Conservation (phyloP, 1,284 basidiomycete genomes). For the Sphagnurus paluster region DNA sequence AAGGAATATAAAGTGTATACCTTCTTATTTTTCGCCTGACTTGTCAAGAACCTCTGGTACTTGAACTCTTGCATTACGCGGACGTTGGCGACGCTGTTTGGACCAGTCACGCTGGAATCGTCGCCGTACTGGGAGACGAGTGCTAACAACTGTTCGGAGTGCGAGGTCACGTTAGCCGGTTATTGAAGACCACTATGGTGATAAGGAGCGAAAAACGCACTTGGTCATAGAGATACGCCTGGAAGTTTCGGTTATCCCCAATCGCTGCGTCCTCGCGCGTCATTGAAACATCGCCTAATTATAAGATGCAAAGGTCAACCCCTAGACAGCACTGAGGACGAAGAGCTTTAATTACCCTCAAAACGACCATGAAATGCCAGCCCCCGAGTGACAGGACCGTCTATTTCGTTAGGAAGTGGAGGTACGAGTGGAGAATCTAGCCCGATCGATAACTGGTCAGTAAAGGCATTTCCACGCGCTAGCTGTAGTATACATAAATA, state of each 20-base stretch:
- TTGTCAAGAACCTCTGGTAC: constrained; percentile 12
- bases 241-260: constrained; percentile 15
- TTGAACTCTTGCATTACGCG: constrained; percentile 11
- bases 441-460: constrained; percentile 15
- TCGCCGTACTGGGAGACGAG: constrained; percentile 11
- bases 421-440: constrained; percentile 11
- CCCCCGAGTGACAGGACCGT: constrained; percentile 12
- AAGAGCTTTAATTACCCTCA: constrained; percentile 6
- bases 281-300: constrained; percentile 19
- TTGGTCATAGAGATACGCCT: constrained; percentile 9
- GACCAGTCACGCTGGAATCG: constrained; percentile 15
- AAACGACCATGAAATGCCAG: constrained; percentile 16
- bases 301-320: neutral
- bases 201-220: too few relatives aligned
- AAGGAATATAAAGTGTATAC: neutral
- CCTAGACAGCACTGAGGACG: neutral
- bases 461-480: constrained; percentile 13
- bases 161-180: too few relatives aligned
- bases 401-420: constrained; percentile 15
- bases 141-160: constrained; percentile 12
- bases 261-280: constrained; percentile 16
- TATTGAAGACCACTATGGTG: neutral
- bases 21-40: constrained; percentile 8
- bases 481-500: neutral
- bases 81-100: constrained; percentile 13